phyloP scores from a whole-genome alignment of 805 yeast species.

The Candida railenensis region DNA sequence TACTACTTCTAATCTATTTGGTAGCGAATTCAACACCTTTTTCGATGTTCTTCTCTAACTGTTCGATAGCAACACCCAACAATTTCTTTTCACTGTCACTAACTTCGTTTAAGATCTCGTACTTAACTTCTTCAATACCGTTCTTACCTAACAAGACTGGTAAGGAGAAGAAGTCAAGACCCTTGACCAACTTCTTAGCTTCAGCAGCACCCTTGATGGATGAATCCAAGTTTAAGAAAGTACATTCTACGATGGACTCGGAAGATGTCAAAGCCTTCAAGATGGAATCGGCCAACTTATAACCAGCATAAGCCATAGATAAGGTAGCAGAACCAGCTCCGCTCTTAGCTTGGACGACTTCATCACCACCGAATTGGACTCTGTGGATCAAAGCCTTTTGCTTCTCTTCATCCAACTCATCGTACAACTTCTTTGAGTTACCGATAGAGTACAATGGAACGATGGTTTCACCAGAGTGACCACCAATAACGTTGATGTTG shows the following conservation, averaged over 20 bases:
- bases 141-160: slow-evolving; percentile 55
- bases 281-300: slow-evolving; percentile 67
- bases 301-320: slow-evolving; percentile 87
- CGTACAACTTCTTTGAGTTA: slow-evolving; percentile 29
- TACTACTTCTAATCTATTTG: slow-evolving; percentile 9
- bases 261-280: slow-evolving; percentile 51
- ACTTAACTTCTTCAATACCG: slow-evolving; percentile 60
- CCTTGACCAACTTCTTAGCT: slow-evolving; percentile 44
- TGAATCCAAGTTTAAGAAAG: slow-evolving; percentile 51
- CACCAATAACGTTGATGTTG: slow-evolving; percentile 80
- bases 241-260: slow-evolving; percentile 43
- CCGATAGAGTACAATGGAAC: slow-evolving; percentile 73
- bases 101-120: slow-evolving; percentile 48
- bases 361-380: slow-evolving; percentile 92
- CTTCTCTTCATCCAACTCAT: slow-evolving; percentile 56
- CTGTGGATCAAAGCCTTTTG: slow-evolving; percentile 73
- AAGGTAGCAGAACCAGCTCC: slow-evolving; percentile 85
- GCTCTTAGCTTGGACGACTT: slow-evolving; percentile 80
- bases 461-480: slow-evolving; percentile 94
- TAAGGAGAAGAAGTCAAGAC: slow-evolving; percentile 56
- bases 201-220: slow-evolving; percentile 52
- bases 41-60: slow-evolving; percentile 52
- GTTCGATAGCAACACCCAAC: slow-evolving; percentile 52
- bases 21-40: slow-evolving; percentile 56
- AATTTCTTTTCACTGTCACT: slow-evolving; percentile 54